Base-by-base conservation (phyloP, 352 stramenopile species). In the Globisporangium iwayamae region DNA sequence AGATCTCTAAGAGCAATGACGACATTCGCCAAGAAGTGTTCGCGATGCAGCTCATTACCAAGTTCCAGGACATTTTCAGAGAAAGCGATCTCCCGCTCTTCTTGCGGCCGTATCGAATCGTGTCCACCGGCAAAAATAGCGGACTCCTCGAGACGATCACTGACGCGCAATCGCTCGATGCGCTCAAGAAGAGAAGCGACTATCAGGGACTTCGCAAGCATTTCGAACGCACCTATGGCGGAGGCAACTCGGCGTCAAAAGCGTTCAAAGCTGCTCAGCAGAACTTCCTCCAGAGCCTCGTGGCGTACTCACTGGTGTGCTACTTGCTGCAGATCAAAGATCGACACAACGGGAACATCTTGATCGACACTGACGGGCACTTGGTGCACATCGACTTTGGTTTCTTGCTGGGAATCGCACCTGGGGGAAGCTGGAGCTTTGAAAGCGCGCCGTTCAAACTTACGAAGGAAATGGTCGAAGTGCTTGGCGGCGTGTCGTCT, bases 301-400 rank as follows among this genome's bases (percentile, higher is more conserved):
- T 76, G n/a, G 86, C 76, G 1, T 89, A 89, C 59, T 85, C 72
- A 25, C 62, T 89, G 25, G 78, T 90, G 13, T 97, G 81, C 68
- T 97, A 97, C 67, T 68, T 97, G 53, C 75, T 98, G 25, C 79
- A 94, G 73, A 91, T 98, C 69, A 98, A 98, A 78, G 92, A 98
- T 70, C 82, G 93, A 13, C 96, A 99, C 79, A 99, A 99, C 70
- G 96, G 94, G 16, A 99, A 99, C 60, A 98, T 99, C 60, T 70
- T 99, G 56, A 76, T 99, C 36, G 91, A 98, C 68, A 81, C 68
- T 20, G 60, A 91, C 50, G 94, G 93, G 0, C 85, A 97, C 60
- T 64, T 98, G 32, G 85, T 98, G 43, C 96, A 99, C 81, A 99
- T 99, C 60, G 96, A 99, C 76, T 99, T 98, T 74, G 96, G 96